phyloP scores from a whole-genome alignment of 192 early-diverging fungal species.

The Coemansia sp. region DNA sequence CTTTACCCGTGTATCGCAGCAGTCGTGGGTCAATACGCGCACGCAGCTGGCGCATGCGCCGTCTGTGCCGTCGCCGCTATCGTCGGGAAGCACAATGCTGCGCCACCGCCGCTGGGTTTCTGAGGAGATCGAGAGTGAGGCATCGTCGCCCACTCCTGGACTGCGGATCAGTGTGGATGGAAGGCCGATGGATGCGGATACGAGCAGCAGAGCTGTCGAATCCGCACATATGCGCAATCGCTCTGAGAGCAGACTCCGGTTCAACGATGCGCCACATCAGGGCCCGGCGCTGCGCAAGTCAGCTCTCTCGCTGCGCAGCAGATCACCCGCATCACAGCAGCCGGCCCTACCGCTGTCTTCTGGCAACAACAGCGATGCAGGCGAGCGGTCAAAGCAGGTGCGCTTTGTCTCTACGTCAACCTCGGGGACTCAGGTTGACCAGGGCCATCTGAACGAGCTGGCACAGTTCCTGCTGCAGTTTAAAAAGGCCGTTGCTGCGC shows the following conservation, averaged over 20 bases:
- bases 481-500: slow-evolving; percentile 35
- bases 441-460: slow-evolving; percentile 36
- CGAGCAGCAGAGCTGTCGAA: background rate
- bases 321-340: background rate
- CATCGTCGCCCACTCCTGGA: background rate
- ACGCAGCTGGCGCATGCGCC: slow-evolving; percentile 38
- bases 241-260: slow-evolving; percentile 42
- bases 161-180: slow-evolving; percentile 13
- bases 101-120: slow-evolving; percentile 52
- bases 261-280: background rate
- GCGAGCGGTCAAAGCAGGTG: slow-evolving; percentile 50
- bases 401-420: slow-evolving; percentile 25
- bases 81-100: slow-evolving; percentile 17
- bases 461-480: slow-evolving; percentile 35
- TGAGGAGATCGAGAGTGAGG: slow-evolving; percentile 36
- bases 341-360: background rate
- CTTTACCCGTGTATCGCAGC: slow-evolving; percentile 36
- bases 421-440: slow-evolving; percentile 24
- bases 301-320: slow-evolving; percentile 28
- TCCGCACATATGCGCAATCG: slow-evolving; percentile 36
- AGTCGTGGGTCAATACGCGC: slow-evolving; percentile 26
- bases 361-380: background rate
- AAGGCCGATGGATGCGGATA: slow-evolving; percentile 3
- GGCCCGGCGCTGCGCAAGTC: slow-evolving; percentile 26
- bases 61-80: slow-evolving; percentile 38